Percentiles rank a stretch among this genome's conserved stretches.
phyloP scores from a whole-genome alignment of 768 basidiomycete genomes.

The Artomyces pyxidatus region DNA sequence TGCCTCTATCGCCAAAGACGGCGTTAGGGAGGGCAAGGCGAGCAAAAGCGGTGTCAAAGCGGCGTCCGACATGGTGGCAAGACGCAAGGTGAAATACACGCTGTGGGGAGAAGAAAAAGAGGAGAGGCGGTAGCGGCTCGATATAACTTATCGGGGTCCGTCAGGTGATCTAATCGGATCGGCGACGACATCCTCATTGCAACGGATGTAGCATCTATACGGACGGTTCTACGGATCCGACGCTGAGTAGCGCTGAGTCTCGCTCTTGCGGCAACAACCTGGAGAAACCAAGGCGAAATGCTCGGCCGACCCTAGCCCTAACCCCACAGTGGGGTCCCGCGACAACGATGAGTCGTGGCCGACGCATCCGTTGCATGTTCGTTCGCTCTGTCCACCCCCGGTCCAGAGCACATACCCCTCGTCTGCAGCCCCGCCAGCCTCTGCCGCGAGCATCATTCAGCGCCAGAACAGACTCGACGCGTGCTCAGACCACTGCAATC shows the following conservation, averaged over 20 bases:
- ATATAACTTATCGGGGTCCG: not conserved
- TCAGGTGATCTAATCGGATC: not conserved
- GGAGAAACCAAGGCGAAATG: too few relatives aligned
- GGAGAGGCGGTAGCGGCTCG: not conserved
- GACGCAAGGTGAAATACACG: not conserved
- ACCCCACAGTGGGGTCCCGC: not conserved
- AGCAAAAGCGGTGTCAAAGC: constrained; percentile 44
- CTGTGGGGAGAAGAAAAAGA: not conserved
- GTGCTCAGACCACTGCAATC: too few relatives aligned
- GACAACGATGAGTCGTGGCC: not conserved
- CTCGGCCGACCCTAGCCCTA: not conserved
- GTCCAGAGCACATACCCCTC: too few relatives aligned
- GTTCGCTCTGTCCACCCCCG: too few relatives aligned
- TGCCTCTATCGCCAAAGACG: constrained; percentile 58
- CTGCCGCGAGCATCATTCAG: too few relatives aligned
- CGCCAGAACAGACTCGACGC: too few relatives aligned
- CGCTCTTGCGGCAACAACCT: too few relatives aligned
- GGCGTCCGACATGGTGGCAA: constrained; percentile 12
- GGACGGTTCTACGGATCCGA: too few relatives aligned
- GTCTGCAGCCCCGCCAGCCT: too few relatives aligned
- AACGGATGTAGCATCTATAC: too few relatives aligned
- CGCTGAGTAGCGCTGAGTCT: too few relatives aligned
- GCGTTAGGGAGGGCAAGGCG: constrained; percentile 45
- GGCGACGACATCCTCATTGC: too few relatives aligned
- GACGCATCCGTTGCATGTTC: not conserved